Evolutionary conservation across 1,284 basidiomycete genomes (phyloP).

Genomic region (Irpex rosettiformis): DNA sequence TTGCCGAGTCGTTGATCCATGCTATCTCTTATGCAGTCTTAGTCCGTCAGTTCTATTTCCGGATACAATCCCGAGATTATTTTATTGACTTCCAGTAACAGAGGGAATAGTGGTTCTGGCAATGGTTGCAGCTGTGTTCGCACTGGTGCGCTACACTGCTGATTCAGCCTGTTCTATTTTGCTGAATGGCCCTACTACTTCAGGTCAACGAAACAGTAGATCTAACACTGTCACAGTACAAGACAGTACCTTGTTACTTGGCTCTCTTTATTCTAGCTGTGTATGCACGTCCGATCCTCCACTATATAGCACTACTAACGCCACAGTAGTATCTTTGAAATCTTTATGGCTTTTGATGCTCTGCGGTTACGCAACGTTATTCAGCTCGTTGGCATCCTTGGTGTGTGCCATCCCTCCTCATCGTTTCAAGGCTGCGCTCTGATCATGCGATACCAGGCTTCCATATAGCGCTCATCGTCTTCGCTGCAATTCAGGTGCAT

Average conservation of each 20-base stretch:
- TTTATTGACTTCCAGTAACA: constrained; percentile 19
- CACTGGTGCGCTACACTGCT: constrained; percentile 25
- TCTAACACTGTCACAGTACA: constrained; percentile 44
- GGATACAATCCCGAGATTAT: not conserved
- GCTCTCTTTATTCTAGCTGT: constrained; percentile 79
- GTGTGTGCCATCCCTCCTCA: constrained; percentile 36
- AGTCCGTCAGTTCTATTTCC: constrained; percentile 7
- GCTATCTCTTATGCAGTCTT: not conserved
- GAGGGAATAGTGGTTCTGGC: constrained; percentile 48
- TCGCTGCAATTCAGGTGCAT: constrained; percentile 70
- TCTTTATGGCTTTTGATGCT: constrained; percentile 73
- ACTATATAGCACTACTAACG: constrained; percentile 6
- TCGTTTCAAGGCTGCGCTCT: not conserved
- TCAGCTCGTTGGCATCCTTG: constrained; percentile 68
- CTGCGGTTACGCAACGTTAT: constrained; percentile 72
- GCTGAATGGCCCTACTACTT: constrained; percentile 5
- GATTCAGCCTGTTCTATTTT: not conserved
- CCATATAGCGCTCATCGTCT: constrained; percentile 68
- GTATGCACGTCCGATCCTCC: constrained; percentile 36
- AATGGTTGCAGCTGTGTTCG: constrained; percentile 40
- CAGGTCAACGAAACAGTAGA: constrained; percentile 55
- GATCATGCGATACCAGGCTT: constrained; percentile 47
- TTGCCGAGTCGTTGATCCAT: not conserved
- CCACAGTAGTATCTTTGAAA: constrained; percentile 58
- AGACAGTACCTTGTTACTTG: constrained; percentile 81